phyloP scores from a whole-genome alignment of 306 rosid genomes.

The Cicer cuneatum region DNA sequence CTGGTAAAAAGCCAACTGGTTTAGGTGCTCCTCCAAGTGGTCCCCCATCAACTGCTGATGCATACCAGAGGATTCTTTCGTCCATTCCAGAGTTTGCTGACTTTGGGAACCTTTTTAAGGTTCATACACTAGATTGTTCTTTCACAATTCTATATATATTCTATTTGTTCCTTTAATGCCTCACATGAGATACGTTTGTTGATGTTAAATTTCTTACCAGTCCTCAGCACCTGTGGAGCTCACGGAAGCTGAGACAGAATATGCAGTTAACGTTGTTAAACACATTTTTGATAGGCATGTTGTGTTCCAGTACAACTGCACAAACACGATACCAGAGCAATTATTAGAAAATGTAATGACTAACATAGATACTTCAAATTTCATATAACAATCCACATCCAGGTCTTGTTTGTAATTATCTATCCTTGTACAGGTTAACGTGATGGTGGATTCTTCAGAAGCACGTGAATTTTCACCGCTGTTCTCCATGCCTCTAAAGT shows the following conservation, averaged over 20 bases:
- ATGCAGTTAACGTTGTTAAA: conserved; percentile 92
- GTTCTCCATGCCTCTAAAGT: conserved; percentile 76
- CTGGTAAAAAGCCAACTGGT: conserved; percentile 88
- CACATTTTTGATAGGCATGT: conserved; percentile 88
- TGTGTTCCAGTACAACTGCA: conserved; percentile 97
- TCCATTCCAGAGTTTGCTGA: conserved; percentile 76
- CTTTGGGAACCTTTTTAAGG: conserved; percentile 96
- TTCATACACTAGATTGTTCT: conserved; percentile 44
- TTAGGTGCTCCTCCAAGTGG: conserved; percentile 81
- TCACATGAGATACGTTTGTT: conserved; percentile 33
- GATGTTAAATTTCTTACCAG: conserved; percentile 53
- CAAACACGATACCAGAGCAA: conserved; percentile 96
- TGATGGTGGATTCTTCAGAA: conserved; percentile 83
- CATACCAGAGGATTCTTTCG: conserved; percentile 81
- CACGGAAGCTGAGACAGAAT: conserved; percentile 96
- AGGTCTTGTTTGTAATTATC: conserved; percentile 41
- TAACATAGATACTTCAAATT: conserved; percentile 26
- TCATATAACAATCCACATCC: conserved; percentile 23
- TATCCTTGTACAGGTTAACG: conserved; percentile 68
- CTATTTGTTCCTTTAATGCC: conserved; percentile 19
- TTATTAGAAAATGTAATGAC: conserved; percentile 79
- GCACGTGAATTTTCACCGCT: conserved; percentile 85
- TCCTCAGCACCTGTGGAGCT: conserved; percentile 98
- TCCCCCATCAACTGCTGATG: conserved; percentile 74
- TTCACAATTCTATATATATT: conserved; percentile 22